Evolutionary conservation across 441 rosid genomes (phyloP), one percentile per base, ranked within the genome.

Genomic region (Bruguiera hainesii): DNA sequence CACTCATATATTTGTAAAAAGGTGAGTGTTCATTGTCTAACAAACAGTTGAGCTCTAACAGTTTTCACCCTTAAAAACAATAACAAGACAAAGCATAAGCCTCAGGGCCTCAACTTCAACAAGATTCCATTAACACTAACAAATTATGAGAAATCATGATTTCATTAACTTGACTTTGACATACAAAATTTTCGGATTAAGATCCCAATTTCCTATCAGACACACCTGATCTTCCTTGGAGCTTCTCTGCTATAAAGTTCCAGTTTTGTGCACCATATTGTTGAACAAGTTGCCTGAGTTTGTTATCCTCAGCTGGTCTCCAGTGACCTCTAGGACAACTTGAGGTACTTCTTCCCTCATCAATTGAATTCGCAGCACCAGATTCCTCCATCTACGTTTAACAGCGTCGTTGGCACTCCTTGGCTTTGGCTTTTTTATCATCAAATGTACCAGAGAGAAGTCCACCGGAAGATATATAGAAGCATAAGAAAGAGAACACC

Each of bases 241-340:
- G 91, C 71, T 91, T 84, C 62, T 90, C 88, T 63, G 98, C 98
- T 46, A 94, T 88, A 79, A 86, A 84, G 79, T 94, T 94, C 99
- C 98, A 94, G 69, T 94, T 91, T 73, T 90, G 96, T 42, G 99
- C 93, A 37, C 98, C 99, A 39, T 81, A 85, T 62, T 82, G 79
- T n/a, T 89, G 78, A 29, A 94, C 99, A 68, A 94, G 96, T 61
- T 87, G 96, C 71, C 76, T 82, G 33, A 94, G 98, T 73, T 82
- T 84, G 31, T 85, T 84, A 76, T 94, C 99, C 70, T 94, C 99
- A 51, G 90, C 90, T 0, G 98, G 93, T 69, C 96, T 83, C 99
- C 99, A 94, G 60, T 94, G 99, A 15, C 99, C 99, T 81, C 99
- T 87, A 23, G 88, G 76, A 67, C 86, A 86, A 46, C 70, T 23